Base-by-base conservation (phyloP, 2,329 filamentous ascomycete species). In the Lasiodiplodia citricola region DNA sequence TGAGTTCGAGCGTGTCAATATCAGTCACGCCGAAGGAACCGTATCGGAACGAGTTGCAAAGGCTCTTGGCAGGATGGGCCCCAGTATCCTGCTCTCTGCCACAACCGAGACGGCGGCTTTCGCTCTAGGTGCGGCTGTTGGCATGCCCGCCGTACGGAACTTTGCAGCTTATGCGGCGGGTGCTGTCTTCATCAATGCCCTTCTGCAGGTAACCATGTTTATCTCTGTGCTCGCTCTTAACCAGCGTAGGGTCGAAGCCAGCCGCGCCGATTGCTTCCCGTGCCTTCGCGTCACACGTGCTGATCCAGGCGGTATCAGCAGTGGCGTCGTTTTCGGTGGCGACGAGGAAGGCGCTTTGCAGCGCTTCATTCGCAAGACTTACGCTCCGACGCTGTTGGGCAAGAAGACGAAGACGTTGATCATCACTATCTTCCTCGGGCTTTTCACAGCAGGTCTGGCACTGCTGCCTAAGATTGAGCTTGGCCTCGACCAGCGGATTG, bases 161-260 rank as follows among this genome's bases (percentile, higher is more conserved):
- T 99, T 99, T 80, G 96, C 96, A 18, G 90, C 95, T 2, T 99
- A 99, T 77, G 96, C 96, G 14, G 94, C 96, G 2, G 96, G 96
- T 63, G 96, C 96, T 13, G 96, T 99, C 13, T 90, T 98, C 74
- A 95, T 99, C 85, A 99, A 99, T 77, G 96, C 96, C 0, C 79
- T 98, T n/a, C 84, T 99, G 6, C 96, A 99, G 79, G 91, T 98
- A 73, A 99, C 96, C 0, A 95, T 98, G 89, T 99, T 99, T 76
- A 88, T 97, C 50, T 95, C 96, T 0, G 91, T 98, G 3, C 86
- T 99, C 8, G 90, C 94, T 2, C 86, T 97, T 69, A 99, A 99
- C 76, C 96, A 99, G 81, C 88, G 90, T 77, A 88, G 96, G 10
- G 94, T 97, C 0, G 95, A 99, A 77, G 91, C 92, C 73, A 89